Conservation (phyloP, 108 stramenopile species). For the Cylindrotheca closterium region DNA sequence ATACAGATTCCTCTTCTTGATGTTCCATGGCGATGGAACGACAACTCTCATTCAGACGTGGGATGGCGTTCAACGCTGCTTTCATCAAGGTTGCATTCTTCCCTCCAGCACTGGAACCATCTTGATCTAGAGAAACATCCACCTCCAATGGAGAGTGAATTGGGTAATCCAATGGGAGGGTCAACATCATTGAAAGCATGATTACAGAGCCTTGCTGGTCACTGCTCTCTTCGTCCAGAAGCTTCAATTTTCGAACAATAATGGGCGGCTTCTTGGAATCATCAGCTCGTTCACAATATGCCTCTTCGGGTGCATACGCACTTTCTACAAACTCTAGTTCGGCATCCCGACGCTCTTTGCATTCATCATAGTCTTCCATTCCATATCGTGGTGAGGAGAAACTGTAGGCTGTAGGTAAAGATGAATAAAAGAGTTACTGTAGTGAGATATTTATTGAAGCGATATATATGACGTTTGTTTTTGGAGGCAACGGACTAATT, state of each 20-base stretch:
- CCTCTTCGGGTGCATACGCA: slow-evolving; percentile 64
- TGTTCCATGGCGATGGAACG: slow-evolving; percentile 18
- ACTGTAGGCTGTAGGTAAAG: no score
- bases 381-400: background rate
- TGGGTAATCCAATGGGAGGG: slow-evolving; percentile 57
- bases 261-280: background rate
- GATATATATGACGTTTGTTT: no score
- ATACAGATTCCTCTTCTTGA: slow-evolving; percentile 65
- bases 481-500: no score
- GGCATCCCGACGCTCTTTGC: slow-evolving; percentile 58
- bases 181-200: slow-evolving; percentile 36
- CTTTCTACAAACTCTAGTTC: slow-evolving; percentile 67
- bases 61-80: slow-evolving; percentile 47
- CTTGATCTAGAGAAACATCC: slow-evolving; percentile 2
- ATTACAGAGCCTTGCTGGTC: slow-evolving; percentile 6
- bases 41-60: slow-evolving; percentile 34
- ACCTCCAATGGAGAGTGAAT: slow-evolving; percentile 21
- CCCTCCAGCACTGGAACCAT: background rate
- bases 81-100: slow-evolving; percentile 26
- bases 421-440: no score
- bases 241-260: slow-evolving; percentile 36
- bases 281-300: slow-evolving; percentile 40
- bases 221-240: slow-evolving; percentile 6
- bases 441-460: no score
- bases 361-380: slow-evolving; percentile 16